Percentiles rank a stretch among this genome's conserved stretches.
Conservation (phyloP, 2,329 filamentous ascomycete genomes). For the Pseudogymnoascus sp. region DNA sequence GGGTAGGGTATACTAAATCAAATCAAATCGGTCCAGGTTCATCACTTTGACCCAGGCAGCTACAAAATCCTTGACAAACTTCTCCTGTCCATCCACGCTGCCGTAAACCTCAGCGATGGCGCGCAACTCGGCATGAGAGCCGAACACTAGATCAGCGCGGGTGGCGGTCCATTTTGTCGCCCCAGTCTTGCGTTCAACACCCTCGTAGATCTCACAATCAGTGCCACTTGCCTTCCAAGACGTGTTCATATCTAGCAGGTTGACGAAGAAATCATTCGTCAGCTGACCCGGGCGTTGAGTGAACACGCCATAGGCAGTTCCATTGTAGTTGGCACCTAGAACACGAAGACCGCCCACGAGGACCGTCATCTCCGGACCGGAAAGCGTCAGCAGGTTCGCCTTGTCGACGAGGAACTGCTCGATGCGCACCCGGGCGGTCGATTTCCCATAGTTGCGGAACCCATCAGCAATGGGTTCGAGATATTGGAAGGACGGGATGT, state of each 20-base stretch:
- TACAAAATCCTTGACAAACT: constrained; percentile 67
- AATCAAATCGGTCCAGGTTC: constrained; percentile 65
- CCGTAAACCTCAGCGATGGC: constrained; percentile 66
- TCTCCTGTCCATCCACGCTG: constrained; percentile 50
- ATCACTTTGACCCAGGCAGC: constrained; percentile 68
- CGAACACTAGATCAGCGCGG: constrained; percentile 64
- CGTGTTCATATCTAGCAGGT: constrained; percentile 63
- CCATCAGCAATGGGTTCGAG: constrained; percentile 67
- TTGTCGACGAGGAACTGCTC: constrained; percentile 69
- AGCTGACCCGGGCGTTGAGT: constrained; percentile 62
- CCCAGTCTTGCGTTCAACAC: constrained; percentile 59
- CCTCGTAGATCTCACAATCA: constrained; percentile 55
- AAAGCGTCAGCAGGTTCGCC: constrained; percentile 64
- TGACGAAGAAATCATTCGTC: constrained; percentile 78
- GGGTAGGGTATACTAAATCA: no score
- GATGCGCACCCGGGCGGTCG: constrained; percentile 52
- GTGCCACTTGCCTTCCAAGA: constrained; percentile 53
- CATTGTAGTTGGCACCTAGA: constrained; percentile 65
- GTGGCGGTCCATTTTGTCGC: constrained; percentile 63
- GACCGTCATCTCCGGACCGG: constrained; percentile 64
- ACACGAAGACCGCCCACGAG: constrained; percentile 67
- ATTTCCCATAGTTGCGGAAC: constrained; percentile 72
- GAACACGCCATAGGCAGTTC: constrained; percentile 60
- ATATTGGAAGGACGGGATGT: constrained; percentile 55
- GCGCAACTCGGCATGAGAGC: constrained; percentile 67